Conservation (phyloP, 805 yeast species). For the Yarrowia deformans region DNA sequence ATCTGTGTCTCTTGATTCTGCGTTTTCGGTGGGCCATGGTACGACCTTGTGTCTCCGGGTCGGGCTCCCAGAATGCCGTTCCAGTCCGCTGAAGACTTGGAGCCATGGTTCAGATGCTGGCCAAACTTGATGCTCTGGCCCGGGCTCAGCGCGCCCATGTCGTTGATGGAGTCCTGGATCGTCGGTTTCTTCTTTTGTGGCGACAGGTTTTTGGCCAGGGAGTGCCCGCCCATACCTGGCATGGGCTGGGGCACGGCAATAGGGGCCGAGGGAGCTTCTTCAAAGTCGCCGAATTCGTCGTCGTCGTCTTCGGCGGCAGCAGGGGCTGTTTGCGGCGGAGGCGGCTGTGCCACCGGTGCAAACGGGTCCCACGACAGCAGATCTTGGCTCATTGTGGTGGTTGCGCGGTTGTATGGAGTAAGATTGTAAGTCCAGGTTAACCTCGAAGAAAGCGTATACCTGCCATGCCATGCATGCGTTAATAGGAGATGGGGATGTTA, state of each 20-base stretch:
- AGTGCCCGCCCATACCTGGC: not conserved
- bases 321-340: not conserved
- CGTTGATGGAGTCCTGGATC: constrained; percentile 40
- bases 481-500: too few species aligned
- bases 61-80: constrained; percentile 41
- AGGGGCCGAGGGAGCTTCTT: constrained; percentile 57
- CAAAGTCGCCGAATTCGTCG: constrained; percentile 57
- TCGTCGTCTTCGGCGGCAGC: constrained; percentile 38
- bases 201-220: constrained; percentile 6
- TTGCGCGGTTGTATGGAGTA: not conserved
- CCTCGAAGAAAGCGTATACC: constrained; percentile 19
- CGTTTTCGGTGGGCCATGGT: not conserved
- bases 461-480: constrained; percentile 1
- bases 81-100: constrained; percentile 42
- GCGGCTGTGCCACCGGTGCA: constrained; percentile 18
- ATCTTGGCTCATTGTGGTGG: constrained; percentile 14
- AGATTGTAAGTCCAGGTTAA: not conserved
- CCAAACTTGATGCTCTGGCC: constrained; percentile 42
- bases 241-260: not conserved
- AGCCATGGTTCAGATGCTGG: constrained; percentile 41
- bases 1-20: not conserved
- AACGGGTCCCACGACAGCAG: constrained; percentile 31
- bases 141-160: constrained; percentile 28
- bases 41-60: constrained; percentile 28
- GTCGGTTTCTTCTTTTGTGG: constrained; percentile 15